phyloP scores from a whole-genome alignment of 805 yeast species.

The Ogataea trehalophila region DNA sequence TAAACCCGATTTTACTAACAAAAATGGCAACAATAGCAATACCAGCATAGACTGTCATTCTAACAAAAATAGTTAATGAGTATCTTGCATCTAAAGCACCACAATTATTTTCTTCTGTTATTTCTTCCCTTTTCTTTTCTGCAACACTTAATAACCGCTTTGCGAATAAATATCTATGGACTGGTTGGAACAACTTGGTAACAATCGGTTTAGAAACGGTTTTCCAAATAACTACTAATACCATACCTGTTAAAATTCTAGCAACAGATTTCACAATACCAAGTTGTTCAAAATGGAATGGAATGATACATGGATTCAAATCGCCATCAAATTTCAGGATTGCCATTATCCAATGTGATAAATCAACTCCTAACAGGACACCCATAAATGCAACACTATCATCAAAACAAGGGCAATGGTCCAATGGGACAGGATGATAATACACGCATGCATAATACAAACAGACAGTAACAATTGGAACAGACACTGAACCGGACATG shows the following conservation, averaged over 20 bases:
- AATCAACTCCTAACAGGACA: conserved; percentile 73
- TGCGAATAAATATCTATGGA: conserved; percentile 32
- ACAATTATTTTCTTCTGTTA: conserved; percentile 19
- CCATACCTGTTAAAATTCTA: conserved; percentile 60
- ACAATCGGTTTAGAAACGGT: conserved; percentile 63
- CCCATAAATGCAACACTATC: conserved; percentile 93
- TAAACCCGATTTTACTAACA: conserved; percentile 7
- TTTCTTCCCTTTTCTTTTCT: conserved; percentile 1
- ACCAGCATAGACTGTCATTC: conserved; percentile 79
- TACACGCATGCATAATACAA: conserved; percentile 51
- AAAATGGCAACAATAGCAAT: conserved; percentile 53
- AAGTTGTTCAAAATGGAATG: conserved; percentile 35
- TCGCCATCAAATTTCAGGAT: conserved; percentile 10
- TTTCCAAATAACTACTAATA: conserved; percentile 68
- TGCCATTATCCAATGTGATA: conserved; percentile 49
- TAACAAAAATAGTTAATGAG: conserved; percentile 71
- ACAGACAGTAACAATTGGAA: conserved; percentile 36
- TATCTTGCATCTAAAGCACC: conserved; percentile 58
- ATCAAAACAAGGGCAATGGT: conserved; percentile 93
- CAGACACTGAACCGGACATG: conserved; percentile 19
- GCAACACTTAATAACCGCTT: background rate
- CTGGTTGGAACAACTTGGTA: conserved; percentile 52
- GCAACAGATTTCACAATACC: conserved; percentile 39
- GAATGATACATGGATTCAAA: conserved; percentile 30
- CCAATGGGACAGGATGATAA: conserved; percentile 78